phyloP scores from a whole-genome alignment of 2,329 filamentous ascomycete genomes.

The Chaetomium olivaceum region DNA sequence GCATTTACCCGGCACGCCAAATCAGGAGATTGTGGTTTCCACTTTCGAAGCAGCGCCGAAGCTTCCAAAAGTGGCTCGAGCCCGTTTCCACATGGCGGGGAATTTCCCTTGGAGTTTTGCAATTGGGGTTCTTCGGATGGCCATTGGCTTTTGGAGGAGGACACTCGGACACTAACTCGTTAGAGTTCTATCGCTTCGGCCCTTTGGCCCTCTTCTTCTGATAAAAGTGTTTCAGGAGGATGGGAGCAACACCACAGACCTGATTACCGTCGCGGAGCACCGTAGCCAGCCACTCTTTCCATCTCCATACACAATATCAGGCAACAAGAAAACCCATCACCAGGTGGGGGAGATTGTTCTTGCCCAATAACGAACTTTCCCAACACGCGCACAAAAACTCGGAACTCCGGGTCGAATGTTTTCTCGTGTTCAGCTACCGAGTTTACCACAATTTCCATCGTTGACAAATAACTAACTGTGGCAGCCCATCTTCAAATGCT shows the following conservation, averaged over 20 bases:
- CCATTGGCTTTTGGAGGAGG: no score
- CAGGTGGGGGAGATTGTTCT: neutral
- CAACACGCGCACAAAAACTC: no score
- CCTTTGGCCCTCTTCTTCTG: no score
- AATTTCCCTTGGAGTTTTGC: neutral
- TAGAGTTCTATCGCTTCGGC: no score
- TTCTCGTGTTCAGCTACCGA: no score
- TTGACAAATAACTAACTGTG: neutral
- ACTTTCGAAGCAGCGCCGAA: slow-evolving; percentile 26
- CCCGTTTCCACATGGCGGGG: neutral
- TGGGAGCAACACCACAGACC: neutral
- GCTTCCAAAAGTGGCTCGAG: slow-evolving; percentile 16
- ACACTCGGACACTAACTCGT: no score
- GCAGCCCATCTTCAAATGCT: neutral
- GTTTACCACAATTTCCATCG: neutral
- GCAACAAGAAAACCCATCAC: neutral
- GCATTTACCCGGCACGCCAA: slow-evolving; percentile 23
- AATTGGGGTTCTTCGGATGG: neutral
- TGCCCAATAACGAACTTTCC: neutral
- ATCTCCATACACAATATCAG: no score
- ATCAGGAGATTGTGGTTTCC: slow-evolving; percentile 7
- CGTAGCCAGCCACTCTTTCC: neutral
- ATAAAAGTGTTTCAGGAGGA: neutral
- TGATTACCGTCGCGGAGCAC: neutral
- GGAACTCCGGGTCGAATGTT: neutral